Evolutionary conservation across 2,329 filamentous ascomycete species (phyloP), one percentile per base, ranked within the genome.

Genomic region (Xylariaceae sp.): DNA sequence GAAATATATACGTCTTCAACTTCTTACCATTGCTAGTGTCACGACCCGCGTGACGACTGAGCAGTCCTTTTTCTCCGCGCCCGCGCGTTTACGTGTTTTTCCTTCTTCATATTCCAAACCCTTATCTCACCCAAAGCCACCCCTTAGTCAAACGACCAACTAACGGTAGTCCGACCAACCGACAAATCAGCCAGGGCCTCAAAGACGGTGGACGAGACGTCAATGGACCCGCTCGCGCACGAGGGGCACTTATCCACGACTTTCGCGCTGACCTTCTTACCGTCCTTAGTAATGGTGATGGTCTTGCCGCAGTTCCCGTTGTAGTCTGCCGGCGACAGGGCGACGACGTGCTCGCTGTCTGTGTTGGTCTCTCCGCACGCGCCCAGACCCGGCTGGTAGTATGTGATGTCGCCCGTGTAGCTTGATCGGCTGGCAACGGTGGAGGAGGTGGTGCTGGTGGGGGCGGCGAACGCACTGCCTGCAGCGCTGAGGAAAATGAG

Each of bases 181-280:
- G 52, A 43, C 29, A 65, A 26, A 40, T 60, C 55, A 15, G 50
- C 63, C n/a, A 70, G 39, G 13, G 55, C 23, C 50, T 59, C 18
- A 53, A 70, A 71, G 26, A 69, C 65, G 52, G 63, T 35, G 4
- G 66, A 59, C 8, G 68, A 66, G 50, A 71, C 69, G 33, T 70
- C 68, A 59, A 71, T 66, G 42, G 59, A 45, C 6, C 59, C 61
- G 26, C 47, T 50, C 6, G 53, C 50, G 57, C 69, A 71, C 27
- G 36, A 45, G 15, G 61, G 56, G 57, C 69, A 71, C 57, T 67
- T 67, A 58, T 71, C 69, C 40, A 64, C 68, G 39, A 71, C 62
- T 20, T 49, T 63, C 48, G 66, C 69, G 8, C 40, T 48, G 11
- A 53, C 43, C 11, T 58, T 64, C 55, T 63, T 61, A 45, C 61